Conservation (phyloP, 2,329 filamentous ascomycete species). For the Chaetomium sp. region DNA sequence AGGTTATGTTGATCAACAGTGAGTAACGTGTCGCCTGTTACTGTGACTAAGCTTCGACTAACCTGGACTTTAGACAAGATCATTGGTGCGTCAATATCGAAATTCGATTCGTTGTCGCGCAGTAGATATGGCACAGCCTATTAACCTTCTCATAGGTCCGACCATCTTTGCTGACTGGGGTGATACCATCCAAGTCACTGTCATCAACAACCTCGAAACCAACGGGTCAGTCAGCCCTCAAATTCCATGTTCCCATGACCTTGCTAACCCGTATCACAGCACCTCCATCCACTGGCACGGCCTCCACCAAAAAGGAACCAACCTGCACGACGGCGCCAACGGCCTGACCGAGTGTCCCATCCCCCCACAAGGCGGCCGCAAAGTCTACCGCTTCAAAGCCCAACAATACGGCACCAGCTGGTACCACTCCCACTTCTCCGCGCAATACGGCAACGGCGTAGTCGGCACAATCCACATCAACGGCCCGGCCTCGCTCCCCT, state of each 20-base stretch:
- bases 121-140: neutral
- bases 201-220: conserved; percentile 56
- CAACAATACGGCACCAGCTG: conserved; percentile 34
- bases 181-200: conserved; percentile 49
- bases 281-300: conserved; percentile 47
- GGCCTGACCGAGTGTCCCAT: conserved; percentile 38
- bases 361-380: conserved; percentile 28
- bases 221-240: conserved; percentile 27
- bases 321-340: conserved; percentile 42
- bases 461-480: conserved; percentile 42
- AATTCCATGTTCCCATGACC: conserved; percentile 22
- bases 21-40: conserved; percentile 20
- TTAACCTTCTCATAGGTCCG: conserved; percentile 35
- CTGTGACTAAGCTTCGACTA: conserved; percentile 16
- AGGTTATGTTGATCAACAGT: conserved; percentile 44
- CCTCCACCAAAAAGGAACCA: conserved; percentile 37
- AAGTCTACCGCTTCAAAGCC: conserved; percentile 33
- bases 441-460: conserved; percentile 43
- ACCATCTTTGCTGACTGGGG: conserved; percentile 48
- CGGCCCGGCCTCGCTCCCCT: conserved; percentile 40
- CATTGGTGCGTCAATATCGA: conserved; percentile 2
- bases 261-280: conserved; percentile 14
- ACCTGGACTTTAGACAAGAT: conserved; percentile 11
- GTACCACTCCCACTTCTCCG: conserved; percentile 44
- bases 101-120: neutral